phyloP scores from a whole-genome alignment of 2,329 filamentous ascomycete genomes.

The Calonectria multiphialidica region DNA sequence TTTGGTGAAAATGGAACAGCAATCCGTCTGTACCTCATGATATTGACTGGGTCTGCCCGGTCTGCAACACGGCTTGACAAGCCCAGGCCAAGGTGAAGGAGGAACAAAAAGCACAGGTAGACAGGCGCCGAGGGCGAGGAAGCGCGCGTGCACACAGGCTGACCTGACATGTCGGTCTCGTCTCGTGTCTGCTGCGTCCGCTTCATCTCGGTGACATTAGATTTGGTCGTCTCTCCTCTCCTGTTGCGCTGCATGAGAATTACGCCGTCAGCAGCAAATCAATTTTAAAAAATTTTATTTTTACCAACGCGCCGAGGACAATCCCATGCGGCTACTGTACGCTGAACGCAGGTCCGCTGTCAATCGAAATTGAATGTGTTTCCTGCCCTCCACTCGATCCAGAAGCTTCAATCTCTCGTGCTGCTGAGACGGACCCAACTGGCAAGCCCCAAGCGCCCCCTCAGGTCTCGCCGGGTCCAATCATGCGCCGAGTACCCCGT shows the following conservation, averaged over 20 bases:
- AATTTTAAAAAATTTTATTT: conserved; percentile 16
- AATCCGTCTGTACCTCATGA: not conserved
- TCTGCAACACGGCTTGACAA: conserved; percentile 9
- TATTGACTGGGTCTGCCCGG: conserved; percentile 25
- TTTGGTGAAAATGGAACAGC: conserved; percentile 18
- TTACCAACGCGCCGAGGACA: conserved; percentile 22
- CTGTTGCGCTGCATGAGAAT: conserved; percentile 12
- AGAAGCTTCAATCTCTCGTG: conserved; percentile 42
- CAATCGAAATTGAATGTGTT: conserved; percentile 30
- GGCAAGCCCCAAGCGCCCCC: not conserved
- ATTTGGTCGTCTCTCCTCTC: conserved; percentile 7
- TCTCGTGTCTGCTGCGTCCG: conserved; percentile 6
- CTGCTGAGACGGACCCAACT: conserved; percentile 38
- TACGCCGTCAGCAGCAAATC: conserved; percentile 3
- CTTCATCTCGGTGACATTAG: conserved; percentile 4
- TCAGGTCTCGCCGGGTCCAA: conserved; percentile 32
- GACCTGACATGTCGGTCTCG: conserved; percentile 15
- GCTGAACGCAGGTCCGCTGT: conserved; percentile 19
- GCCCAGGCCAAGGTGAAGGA: not conserved
- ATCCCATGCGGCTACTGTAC: conserved; percentile 40
- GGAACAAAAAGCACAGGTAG: conserved; percentile 11
- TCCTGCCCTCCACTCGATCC: conserved; percentile 40
- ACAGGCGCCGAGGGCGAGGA: conserved; percentile 19
- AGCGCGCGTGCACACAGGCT: conserved; percentile 5
- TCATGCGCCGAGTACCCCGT: conserved; percentile 31